These are phyloP conservation scores for Plasmodium billcollinsi DNA, from an alignment of 169 alveolate species.

Conservation along the genomic window DNA sequence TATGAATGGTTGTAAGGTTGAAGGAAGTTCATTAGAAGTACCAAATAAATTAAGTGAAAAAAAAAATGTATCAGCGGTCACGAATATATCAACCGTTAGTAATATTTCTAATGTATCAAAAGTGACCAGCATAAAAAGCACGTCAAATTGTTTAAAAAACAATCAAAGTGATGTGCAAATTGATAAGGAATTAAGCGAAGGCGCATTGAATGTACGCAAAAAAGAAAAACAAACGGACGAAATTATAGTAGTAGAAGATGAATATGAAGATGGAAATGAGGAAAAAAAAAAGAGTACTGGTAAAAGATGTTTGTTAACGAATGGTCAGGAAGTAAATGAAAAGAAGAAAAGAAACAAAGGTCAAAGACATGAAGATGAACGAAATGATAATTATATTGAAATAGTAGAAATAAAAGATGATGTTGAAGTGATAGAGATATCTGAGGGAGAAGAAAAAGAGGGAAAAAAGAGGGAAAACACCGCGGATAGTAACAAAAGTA, in stretches of 20 bases:
- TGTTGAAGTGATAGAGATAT: neutral
- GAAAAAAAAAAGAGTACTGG: neutral
- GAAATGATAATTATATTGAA: neutral
- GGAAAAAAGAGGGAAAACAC: neutral
- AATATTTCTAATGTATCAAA: too few relatives aligned
- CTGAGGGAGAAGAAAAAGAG: slow-evolving; percentile 1
- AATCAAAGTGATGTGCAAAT: neutral
- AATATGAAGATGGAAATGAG: neutral
- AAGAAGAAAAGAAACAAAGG: slow-evolving; percentile 5
- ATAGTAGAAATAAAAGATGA: neutral
- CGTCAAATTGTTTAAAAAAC: neutral
- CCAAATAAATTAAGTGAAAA: too few relatives aligned
- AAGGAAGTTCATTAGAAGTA: too few relatives aligned
- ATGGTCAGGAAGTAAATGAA: neutral
- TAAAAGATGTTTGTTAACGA: neutral
- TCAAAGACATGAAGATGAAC: neutral
- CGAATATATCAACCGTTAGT: too few relatives aligned
- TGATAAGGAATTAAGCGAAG: slow-evolving; percentile 1
- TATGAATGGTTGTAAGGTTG: neutral
- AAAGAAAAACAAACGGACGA: slow-evolving; percentile 7
- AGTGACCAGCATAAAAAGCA: neutral
- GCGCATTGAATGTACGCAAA: neutral
- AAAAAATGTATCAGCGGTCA: too few relatives aligned
- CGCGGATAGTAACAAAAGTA: neutral
- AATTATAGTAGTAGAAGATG: slow-evolving; percentile 21